Base-by-base conservation (phyloP, 352 stramenopile genomes). In the Phytopythium sindhum region DNA sequence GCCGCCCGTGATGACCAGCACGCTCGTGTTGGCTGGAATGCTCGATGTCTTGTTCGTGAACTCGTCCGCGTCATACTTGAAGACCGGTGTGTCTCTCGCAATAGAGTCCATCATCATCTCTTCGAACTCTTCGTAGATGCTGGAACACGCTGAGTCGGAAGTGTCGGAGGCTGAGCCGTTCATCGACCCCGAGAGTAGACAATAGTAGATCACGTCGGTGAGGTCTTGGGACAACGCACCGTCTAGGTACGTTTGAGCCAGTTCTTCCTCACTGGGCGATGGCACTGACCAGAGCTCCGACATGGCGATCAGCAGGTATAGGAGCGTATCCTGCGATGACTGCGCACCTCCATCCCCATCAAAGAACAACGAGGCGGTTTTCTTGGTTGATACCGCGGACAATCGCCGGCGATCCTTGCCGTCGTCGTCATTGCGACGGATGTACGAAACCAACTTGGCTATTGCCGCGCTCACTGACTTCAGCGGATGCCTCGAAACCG, bases 1-100 rank as follows among this genome's bases (percentile, higher is more conserved):
- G n/a, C 68, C 66, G 31, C 74, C 74, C 24, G 64, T 79, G 48
- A 86, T 73, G 19, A 86, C 10, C n/a, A 86, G 57, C 51, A 81
- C 64, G 33, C 63, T 81, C 5, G 72, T 53, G 50, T 75, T 67
- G 14, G 52, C 45, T 21, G 72, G 74, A 2, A 79, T 65, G 35
- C 33, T 54, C 14, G 74, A 68, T 26, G 69, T 75, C 23, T 69
- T 37, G 65, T 80, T 77, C 47, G 55, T 74, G 64, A 68, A 80
- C 54, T 69, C 55, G 58, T 81, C 77, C 17, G 47, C 29, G 17
- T 45, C 33, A 59, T 86, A 86, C 42, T 55, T 51, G 21, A 80
- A 80, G 2, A 41, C 50, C 14, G 51, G 60, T 0, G 33, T 67
- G 21, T 55, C 21, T 4, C 74, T 62, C 4, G 39, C 23, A 35